Evolutionary conservation across 768 basidiomycete species (phyloP), one percentile per base, ranked within the genome.

Genomic region (Mycena latifolia): DNA sequence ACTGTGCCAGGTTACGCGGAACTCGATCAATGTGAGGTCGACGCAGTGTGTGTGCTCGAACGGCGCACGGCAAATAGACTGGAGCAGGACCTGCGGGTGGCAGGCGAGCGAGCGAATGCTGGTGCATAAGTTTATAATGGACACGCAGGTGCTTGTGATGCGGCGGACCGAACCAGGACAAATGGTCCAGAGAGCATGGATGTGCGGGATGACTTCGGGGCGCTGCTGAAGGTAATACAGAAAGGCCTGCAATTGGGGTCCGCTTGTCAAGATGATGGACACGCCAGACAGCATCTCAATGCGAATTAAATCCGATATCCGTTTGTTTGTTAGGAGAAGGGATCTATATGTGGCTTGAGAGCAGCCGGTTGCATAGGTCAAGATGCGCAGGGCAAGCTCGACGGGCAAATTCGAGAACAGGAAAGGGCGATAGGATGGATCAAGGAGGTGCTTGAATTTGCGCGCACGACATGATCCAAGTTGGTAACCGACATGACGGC

Each of bases 111-210:
- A 9, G 51, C 68, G 68, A 37, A 69, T 31, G 41, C 27, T 18
- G 45, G 64, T 66, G 54, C 69, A 70, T n/a, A 45, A 46, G 29
- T 63, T 43, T 56, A 70, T 70, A 41, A 66, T 66, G 12, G 37
- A 37, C 5, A 45, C 47, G 45, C 52, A 66, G 25, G 52, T 29
- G 35, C 35, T 18, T 0, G 18, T 12, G 41, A 59, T 14, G 4
- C 25, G 41, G 8, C 8, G 27, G 18, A 58, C 57, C 0, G 65
- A 48, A 2, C 65, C 57, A 22, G 61, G 61, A 31, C 28, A 48
- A 33, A 69, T 69, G 46, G 60, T 66, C 69, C 69, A 70, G 7
- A 70, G 61, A 8, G 45, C 20, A 22, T 27, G 69, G 31, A 70
- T 60, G 41, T 62, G 27, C 1, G 61, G 61, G 35, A 66, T 63